phyloP scores from a whole-genome alignment of 1,284 basidiomycete species.

The Rhodotorula sp. region DNA sequence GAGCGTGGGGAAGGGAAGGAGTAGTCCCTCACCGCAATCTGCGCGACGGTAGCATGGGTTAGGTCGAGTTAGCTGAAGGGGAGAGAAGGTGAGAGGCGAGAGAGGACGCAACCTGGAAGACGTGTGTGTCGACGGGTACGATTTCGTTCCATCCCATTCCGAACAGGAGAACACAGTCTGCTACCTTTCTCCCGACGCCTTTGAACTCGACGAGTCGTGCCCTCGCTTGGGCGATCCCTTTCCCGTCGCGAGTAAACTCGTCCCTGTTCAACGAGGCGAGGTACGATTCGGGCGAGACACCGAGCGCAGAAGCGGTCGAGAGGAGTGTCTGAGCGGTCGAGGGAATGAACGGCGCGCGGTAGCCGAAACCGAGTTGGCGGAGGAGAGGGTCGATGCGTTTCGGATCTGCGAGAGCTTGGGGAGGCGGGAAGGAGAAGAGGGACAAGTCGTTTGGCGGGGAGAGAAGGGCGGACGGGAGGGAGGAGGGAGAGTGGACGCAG shows the following conservation, averaged over 20 bases:
- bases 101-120: conserved; percentile 53
- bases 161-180: conserved; percentile 93
- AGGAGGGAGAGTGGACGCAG: conserved; percentile 1
- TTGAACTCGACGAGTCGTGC: conserved; percentile 73
- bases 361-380: conserved; percentile 87
- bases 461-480: conserved; percentile 47
- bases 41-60: conserved; percentile 43
- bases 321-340: conserved; percentile 73
- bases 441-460: conserved; percentile 22
- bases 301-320: conserved; percentile 51
- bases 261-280: conserved; percentile 33
- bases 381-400: conserved; percentile 64
- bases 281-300: conserved; percentile 46
- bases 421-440: conserved; percentile 84
- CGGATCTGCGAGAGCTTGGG: conserved; percentile 63
- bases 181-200: conserved; percentile 93
- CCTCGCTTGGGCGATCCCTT: conserved; percentile 62
- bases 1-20: conserved; percentile 57
- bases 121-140: conserved; percentile 89
- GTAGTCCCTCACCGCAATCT: conserved; percentile 82
- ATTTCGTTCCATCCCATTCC: conserved; percentile 86
- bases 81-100: no score
- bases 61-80: neutral
- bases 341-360: conserved; percentile 86
- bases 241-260: neutral